phyloP scores from a whole-genome alignment of 2,329 filamentous ascomycete genomes.

The Chrysoporthe puriensis region DNA sequence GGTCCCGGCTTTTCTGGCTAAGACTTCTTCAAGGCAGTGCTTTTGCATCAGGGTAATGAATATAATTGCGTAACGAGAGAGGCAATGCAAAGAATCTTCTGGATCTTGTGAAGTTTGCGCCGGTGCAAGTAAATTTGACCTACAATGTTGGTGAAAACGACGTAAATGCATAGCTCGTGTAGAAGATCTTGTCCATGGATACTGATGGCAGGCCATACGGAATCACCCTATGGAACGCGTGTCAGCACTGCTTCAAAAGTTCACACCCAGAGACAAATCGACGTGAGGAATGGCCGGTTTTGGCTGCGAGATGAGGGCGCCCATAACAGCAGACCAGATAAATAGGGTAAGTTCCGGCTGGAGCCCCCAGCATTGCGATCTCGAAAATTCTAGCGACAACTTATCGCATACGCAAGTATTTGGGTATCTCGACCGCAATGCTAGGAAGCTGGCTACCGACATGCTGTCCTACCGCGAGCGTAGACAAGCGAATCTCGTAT shows the following conservation, averaged over 20 bases:
- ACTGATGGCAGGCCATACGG: slow-evolving; percentile 68
- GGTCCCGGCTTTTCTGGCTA: too few relatives aligned
- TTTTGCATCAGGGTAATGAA: too few relatives aligned
- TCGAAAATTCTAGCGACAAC: neutral
- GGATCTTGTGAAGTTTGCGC: neutral
- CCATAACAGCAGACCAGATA: too few relatives aligned
- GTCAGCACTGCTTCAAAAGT: neutral
- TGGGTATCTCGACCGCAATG: slow-evolving; percentile 25
- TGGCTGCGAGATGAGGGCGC: neutral
- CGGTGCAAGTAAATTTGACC: neutral
- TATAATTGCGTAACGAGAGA: too few relatives aligned
- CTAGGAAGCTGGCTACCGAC: slow-evolving; percentile 6
- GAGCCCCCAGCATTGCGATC: neutral
- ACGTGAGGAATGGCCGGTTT: slow-evolving; percentile 1
- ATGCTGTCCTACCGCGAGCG: slow-evolving; percentile 14
- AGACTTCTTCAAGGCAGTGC: too few relatives aligned
- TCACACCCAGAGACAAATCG: neutral
- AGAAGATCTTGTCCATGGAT: slow-evolving; percentile 72
- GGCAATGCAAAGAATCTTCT: neutral
- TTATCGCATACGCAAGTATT: neutral
- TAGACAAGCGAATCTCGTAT: neutral
- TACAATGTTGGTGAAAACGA: slow-evolving; percentile 74
- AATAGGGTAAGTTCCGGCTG: too few relatives aligned
- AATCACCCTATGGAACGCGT: slow-evolving; percentile 24
- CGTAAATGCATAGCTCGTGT: slow-evolving; percentile 83